A percentile compares a stretch with the other conserved stretches of the same genome.
phyloP scores from a whole-genome alignment of 768 basidiomycete species.

The Amanita rubescens region DNA sequence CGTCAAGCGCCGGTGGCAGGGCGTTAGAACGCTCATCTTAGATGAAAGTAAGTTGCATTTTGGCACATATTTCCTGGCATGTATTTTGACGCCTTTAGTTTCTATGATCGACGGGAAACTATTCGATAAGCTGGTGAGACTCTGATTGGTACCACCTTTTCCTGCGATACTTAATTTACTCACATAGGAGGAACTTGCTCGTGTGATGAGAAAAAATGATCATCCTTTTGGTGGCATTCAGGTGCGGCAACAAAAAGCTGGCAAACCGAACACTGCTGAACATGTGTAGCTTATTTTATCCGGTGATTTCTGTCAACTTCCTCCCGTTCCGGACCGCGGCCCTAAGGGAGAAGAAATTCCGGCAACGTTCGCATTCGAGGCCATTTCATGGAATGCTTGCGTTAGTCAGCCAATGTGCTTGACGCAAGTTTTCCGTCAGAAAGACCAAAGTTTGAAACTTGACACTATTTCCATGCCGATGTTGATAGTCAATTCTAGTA shows the following conservation, averaged over 20 bases:
- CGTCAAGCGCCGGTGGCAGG: constrained; percentile 55
- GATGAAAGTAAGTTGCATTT: constrained; percentile 62
- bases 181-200: constrained; percentile 64
- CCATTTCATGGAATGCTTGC: constrained; percentile 61
- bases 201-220: constrained; percentile 40
- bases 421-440: constrained; percentile 81
- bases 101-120: constrained; percentile 82
- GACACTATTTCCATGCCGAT: neutral
- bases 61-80: neutral
- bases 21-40: constrained; percentile 61
- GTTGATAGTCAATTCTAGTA: constrained; percentile 19
- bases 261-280: no score
- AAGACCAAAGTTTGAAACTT: constrained; percentile 52
- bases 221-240: constrained; percentile 84
- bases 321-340: constrained; percentile 59
- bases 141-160: neutral
- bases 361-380: constrained; percentile 73
- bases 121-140: constrained; percentile 72
- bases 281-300: constrained; percentile 60
- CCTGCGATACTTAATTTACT: constrained; percentile 18
- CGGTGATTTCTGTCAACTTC: constrained; percentile 89
- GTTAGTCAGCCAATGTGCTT: constrained; percentile 50
- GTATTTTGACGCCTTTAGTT: constrained; percentile 36
- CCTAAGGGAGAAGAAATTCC: constrained; percentile 40
- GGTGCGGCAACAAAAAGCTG: constrained; percentile 30